phyloP scores from a whole-genome alignment of 306 rosid species.

The cucumber (Cucumis sativus) region Cucumber_9930_V3 NC_026661.2:15497001-15497500 shows the following conservation, averaged over 20 bases:
- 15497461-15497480: neutral
- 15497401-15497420: neutral
- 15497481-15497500: neutral
- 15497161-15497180: neutral
- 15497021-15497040: neutral
- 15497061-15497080: neutral
- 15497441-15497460: neutral
- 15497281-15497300: neutral
- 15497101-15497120: neutral
- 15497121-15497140: neutral
- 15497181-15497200: neutral
- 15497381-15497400: neutral
- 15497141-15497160: neutral
- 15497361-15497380: neutral
- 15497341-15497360: neutral
- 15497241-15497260: neutral
- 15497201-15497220: neutral
- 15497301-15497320: neutral
- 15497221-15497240: neutral
- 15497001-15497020: neutral
- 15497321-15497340: neutral
- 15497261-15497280: neutral
- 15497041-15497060: neutral
- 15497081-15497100: neutral
- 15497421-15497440: neutral